Base-by-base conservation (phyloP, 2,329 filamentous ascomycete species). In the Aspergillus candidus region DNA sequence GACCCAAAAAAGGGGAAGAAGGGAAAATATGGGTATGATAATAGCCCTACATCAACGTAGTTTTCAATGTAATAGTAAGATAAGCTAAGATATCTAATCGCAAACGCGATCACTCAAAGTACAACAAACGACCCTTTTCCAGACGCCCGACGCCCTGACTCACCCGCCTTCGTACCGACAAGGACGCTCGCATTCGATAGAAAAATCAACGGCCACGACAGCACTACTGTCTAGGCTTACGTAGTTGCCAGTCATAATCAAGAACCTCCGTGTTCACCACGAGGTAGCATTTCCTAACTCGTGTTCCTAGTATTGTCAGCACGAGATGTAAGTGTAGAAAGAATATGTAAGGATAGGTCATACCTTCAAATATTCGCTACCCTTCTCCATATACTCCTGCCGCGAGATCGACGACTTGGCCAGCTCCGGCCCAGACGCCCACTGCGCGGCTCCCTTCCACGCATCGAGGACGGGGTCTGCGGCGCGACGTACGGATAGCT, bases 311-410 rank as follows among this genome's bases (percentile, higher is more conserved):
- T 22, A 43, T 35, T 17, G 6, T 30, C 11, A 44, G 56, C 46
- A 56, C 41, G 41, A 31, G 40, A n/a, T 29, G 35, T 34, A 17
- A 27, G 18, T 11, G 6, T 4, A 38, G 10, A 10, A 15, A 42
- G 6, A 6, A 3, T 14, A 42, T 12, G 18, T 8, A 14, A 10
- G n/a, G 12, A 18, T 37, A 29, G 34, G 6, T 30, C 57, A 49
- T 59, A 70, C 89, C 80, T 94, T 95, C 64, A 97, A 78, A 72
- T 97, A 97, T 57, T 97, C 91, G 15, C 82, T 76, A 1, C 93
- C 93, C 74, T 94, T 96, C 73, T 98, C 93, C 56, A 80, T 66
- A 69, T 88, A 98, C 68, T 97, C 93, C 53, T 84, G 84, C 57
- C 78, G 81, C 2, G 83, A 86, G 34, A 98, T 78, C 49, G 81